Evolutionary conservation across 2,329 filamentous ascomycete genomes (phyloP).

Genomic region (Diaporthe velutina): DNA sequence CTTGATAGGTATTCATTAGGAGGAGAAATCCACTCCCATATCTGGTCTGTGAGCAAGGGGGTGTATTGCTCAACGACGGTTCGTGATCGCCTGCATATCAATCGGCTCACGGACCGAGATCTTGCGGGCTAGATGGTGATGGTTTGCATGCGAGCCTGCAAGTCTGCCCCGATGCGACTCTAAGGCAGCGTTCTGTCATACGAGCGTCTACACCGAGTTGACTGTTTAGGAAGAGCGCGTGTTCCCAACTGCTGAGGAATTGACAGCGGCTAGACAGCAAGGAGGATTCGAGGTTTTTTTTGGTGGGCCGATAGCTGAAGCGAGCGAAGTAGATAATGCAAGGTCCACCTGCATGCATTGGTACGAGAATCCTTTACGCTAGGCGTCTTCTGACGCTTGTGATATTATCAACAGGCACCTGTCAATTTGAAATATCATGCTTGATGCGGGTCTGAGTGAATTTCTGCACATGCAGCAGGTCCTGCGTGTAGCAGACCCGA

Average conservation of each 20-base stretch:
- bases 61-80: not conserved
- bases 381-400: not conserved
- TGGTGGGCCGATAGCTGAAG: conserved; percentile 7
- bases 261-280: not conserved
- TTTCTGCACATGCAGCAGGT: not conserved
- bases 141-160: not conserved
- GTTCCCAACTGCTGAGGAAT: not conserved
- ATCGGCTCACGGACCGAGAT: not conserved
- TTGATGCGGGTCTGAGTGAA: not conserved
- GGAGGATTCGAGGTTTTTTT: not conserved
- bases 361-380: conserved; percentile 16
- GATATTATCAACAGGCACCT: not conserved
- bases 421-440: not conserved
- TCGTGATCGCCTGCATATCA: not conserved
- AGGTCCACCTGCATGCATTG: conserved; percentile 6
- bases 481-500: not conserved
- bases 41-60: not conserved
- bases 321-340: conserved; percentile 6
- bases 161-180: not conserved
- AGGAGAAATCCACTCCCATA: too few species aligned
- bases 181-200: not conserved
- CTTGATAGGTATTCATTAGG: not conserved
- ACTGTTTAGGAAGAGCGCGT: not conserved
- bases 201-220: conserved; percentile 5
- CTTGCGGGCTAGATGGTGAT: not conserved